phyloP scores from a whole-genome alignment of 495 filamentous ascomycete genomes.

The Lichina pygmaea region DNA sequence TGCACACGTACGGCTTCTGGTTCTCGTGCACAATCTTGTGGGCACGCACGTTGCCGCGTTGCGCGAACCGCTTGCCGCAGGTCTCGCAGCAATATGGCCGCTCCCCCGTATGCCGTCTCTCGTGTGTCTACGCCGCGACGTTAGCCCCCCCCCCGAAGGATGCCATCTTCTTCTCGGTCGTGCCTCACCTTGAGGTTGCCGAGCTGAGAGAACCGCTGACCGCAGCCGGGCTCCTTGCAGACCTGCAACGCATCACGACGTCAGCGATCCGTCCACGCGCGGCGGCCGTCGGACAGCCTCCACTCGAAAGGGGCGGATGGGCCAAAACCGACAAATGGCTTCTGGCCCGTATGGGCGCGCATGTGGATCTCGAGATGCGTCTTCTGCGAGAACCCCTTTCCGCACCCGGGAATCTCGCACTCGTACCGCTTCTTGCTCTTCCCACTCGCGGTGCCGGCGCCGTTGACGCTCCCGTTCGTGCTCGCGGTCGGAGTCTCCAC shows the following conservation, averaged over 20 bases:
- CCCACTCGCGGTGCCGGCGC: slow-evolving; percentile 3
- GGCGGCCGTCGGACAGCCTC: background rate
- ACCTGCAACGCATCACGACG: slow-evolving; percentile 18
- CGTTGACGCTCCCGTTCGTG: slow-evolving; percentile 4
- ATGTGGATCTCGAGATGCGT: slow-evolving; percentile 84
- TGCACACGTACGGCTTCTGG: slow-evolving; percentile 55
- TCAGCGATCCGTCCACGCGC: background rate
- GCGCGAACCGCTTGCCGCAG: slow-evolving; percentile 62
- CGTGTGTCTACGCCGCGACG: slow-evolving; percentile 36
- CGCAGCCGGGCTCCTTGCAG: slow-evolving; percentile 50
- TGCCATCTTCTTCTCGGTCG: background rate
- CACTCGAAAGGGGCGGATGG: background rate
- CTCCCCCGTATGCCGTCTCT: slow-evolving; percentile 65
- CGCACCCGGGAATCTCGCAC: slow-evolving; percentile 49
- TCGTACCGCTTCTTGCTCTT: slow-evolving; percentile 36
- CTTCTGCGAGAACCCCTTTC: slow-evolving; percentile 71
- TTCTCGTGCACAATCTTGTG: slow-evolving; percentile 62
- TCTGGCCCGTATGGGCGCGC: slow-evolving; percentile 70
- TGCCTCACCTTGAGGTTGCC: slow-evolving; percentile 56
- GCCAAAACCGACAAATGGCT: slow-evolving; percentile 66
- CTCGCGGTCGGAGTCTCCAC: background rate
- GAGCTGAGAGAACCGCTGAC: slow-evolving; percentile 61
- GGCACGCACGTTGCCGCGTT: slow-evolving; percentile 65
- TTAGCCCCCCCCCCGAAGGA: background rate
- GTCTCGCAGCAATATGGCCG: slow-evolving; percentile 61